These are phyloP conservation scores for Xylariales sp. DNA, from an alignment of 2,329 filamentous ascomycete species.

Conservation along the genomic window DNA sequence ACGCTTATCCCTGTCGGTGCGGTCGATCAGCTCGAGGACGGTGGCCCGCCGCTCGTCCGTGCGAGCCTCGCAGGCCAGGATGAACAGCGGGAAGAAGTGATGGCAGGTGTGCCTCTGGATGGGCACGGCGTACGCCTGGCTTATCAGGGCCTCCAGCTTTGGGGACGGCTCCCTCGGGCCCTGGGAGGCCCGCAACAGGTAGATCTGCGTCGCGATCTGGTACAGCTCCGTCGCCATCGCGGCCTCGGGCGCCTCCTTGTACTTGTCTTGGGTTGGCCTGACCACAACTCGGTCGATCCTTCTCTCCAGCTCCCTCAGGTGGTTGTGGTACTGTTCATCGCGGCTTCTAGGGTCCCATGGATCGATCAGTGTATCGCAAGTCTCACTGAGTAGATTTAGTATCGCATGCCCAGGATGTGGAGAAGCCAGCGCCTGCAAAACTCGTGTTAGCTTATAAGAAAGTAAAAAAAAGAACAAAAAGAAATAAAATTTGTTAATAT, in stretches of 20 bases:
- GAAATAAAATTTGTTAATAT: too few species aligned
- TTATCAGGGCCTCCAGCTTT: conserved; percentile 15
- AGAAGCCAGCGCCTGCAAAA: conserved; percentile 7
- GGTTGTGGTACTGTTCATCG: conserved; percentile 9
- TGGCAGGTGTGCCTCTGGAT: conserved; percentile 13
- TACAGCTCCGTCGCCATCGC: conserved; percentile 11
- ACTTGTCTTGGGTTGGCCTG: not conserved
- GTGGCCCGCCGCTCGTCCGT: conserved; percentile 17
- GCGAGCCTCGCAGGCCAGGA: conserved; percentile 28
- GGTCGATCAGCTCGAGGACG: conserved; percentile 24
- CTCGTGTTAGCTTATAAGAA: too few species aligned
- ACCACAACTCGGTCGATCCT: conserved; percentile 5
- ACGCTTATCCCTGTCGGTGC: conserved; percentile 13
- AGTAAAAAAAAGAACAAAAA: too few species aligned
- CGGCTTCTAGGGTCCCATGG: conserved; percentile 14
- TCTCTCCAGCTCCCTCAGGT: conserved; percentile 10
- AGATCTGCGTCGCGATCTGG: conserved; percentile 14
- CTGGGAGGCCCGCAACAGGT: conserved; percentile 17
- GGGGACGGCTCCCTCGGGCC: conserved; percentile 14
- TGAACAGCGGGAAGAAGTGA: conserved; percentile 30
- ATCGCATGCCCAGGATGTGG: conserved; percentile 12
- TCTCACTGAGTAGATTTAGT: conserved; percentile 16
- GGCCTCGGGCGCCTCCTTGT: not conserved
- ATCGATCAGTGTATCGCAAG: conserved; percentile 15
- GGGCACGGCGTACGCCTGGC: conserved; percentile 12